These are phyloP conservation scores for Alternaria arborescens DNA, from an alignment of 2,329 filamentous ascomycete genomes.

Conservation along the genomic window DNA sequence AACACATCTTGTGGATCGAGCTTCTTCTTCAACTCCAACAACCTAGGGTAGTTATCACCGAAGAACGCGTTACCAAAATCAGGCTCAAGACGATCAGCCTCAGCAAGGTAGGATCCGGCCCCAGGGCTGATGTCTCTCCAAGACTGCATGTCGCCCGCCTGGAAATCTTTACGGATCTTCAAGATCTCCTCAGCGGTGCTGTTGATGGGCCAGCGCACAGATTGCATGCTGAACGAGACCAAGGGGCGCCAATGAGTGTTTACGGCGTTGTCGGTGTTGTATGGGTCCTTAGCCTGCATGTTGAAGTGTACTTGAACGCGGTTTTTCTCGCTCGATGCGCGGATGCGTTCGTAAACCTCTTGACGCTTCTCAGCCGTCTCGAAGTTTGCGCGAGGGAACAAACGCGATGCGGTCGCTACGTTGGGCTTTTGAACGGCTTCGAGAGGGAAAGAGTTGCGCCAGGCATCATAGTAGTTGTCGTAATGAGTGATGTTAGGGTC, in stretches of 20 bases:
- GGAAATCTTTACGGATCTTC: constrained; percentile 38
- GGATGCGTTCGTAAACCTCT: constrained; percentile 37
- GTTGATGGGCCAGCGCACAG: constrained; percentile 46
- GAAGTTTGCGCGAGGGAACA: constrained; percentile 47
- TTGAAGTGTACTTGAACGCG: constrained; percentile 49
- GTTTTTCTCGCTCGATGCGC: constrained; percentile 46
- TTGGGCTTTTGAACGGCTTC: constrained; percentile 47
- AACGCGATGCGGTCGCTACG: constrained; percentile 43
- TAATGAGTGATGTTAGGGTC: constrained; percentile 48
- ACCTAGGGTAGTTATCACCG: constrained; percentile 42
- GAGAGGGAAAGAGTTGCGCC: constrained; percentile 46
- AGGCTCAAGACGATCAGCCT: constrained; percentile 45
- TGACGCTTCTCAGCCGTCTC: constrained; percentile 44
- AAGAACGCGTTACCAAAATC: constrained; percentile 46
- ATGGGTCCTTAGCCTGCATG: constrained; percentile 43
- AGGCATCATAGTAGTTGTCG: constrained; percentile 43
- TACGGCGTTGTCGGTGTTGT: constrained; percentile 42
- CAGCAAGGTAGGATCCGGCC: constrained; percentile 41
- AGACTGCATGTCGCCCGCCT: constrained; percentile 38
- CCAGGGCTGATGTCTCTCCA: constrained; percentile 46
- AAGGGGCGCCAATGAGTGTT: constrained; percentile 42
- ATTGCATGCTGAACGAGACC: constrained; percentile 40
- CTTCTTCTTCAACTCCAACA: constrained; percentile 42
- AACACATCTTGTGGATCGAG: constrained; percentile 49
- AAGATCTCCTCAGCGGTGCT: constrained; percentile 37